Evolutionary conservation across 805 yeast species (phyloP).

Genomic region (Saccharomycopsis fermentans): DNA sequence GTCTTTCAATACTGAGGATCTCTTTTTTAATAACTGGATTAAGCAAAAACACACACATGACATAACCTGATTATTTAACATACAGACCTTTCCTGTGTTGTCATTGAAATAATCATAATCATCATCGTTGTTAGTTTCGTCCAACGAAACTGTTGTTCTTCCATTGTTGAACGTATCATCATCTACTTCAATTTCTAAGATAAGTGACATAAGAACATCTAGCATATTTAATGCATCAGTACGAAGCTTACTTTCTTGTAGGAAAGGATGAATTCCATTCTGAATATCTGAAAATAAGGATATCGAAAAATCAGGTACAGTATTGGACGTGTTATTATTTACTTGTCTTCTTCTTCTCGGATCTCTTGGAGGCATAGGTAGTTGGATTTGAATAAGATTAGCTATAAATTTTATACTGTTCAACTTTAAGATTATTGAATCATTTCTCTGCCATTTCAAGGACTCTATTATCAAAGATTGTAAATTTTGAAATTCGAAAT

Average conservation of each 20-base stretch:
- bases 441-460: background rate
- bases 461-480: background rate
- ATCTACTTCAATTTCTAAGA: conserved; percentile 39
- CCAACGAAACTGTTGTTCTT: background rate
- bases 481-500: background rate
- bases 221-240: conserved; percentile 63
- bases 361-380: conserved; percentile 26
- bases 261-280: conserved; percentile 44
- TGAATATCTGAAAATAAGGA: conserved; percentile 33
- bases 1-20: conserved; percentile 47
- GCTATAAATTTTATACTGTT: conserved; percentile 66
- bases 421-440: conserved; percentile 22
- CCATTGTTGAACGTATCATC: background rate
- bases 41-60: conserved; percentile 61
- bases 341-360: conserved; percentile 19
- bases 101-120: conserved; percentile 17
- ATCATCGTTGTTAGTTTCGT: conserved; percentile 16
- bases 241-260: conserved; percentile 44
- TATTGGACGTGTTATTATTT: conserved; percentile 3
- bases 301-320: conserved; percentile 31
- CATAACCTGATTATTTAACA: conserved; percentile 37
- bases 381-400: conserved; percentile 45
- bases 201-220: conserved; percentile 48
- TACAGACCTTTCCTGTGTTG: background rate
- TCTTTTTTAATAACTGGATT: conserved; percentile 49